A percentile compares a stretch with the other conserved stretches of the same genome.
phyloP scores from a whole-genome alignment of 495 filamentous ascomycete genomes.

The Cudoniella acicularis region DNA sequence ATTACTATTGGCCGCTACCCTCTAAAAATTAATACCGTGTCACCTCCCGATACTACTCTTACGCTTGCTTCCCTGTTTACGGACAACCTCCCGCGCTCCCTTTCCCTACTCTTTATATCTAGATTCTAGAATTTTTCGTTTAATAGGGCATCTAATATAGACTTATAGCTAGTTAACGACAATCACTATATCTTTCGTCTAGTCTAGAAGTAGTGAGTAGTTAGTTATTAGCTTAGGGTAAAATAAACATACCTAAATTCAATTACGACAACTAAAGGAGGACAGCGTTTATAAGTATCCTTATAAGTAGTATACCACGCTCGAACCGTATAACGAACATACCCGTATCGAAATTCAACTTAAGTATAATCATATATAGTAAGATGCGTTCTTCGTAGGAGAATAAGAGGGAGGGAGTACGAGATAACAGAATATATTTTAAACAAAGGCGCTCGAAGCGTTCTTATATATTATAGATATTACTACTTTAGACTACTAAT shows the following conservation, averaged over 20 bases:
- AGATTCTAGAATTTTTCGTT: not conserved
- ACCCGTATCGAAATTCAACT: slow-evolving; percentile 37
- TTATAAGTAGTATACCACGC: slow-evolving; percentile 39
- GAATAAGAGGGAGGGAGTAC: no score
- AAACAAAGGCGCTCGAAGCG: no score
- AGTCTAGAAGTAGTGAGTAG: slow-evolving; percentile 6
- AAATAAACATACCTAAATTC: slow-evolving; percentile 28
- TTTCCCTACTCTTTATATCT: not conserved
- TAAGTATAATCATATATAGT: slow-evolving; percentile 23
- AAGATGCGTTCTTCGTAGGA: no score
- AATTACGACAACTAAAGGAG: slow-evolving; percentile 37
- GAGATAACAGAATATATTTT: no score
- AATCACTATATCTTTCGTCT: slow-evolving; percentile 9
- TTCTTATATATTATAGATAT: no score
- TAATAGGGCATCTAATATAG: not conserved
- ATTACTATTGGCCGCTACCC: not conserved
- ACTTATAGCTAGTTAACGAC: slow-evolving; percentile 2
- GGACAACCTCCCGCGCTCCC: not conserved
- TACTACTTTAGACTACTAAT: no score
- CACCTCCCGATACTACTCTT: not conserved
- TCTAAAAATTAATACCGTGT: not conserved
- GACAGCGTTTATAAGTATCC: slow-evolving; percentile 37
- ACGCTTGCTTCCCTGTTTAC: not conserved
- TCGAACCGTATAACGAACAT: slow-evolving; percentile 41
- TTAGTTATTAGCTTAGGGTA: not conserved